Evolutionary conservation across 2,329 filamentous ascomycete species (phyloP), one percentile per base, ranked within the genome.

Genomic region (Fusarium ramigenum): DNA sequence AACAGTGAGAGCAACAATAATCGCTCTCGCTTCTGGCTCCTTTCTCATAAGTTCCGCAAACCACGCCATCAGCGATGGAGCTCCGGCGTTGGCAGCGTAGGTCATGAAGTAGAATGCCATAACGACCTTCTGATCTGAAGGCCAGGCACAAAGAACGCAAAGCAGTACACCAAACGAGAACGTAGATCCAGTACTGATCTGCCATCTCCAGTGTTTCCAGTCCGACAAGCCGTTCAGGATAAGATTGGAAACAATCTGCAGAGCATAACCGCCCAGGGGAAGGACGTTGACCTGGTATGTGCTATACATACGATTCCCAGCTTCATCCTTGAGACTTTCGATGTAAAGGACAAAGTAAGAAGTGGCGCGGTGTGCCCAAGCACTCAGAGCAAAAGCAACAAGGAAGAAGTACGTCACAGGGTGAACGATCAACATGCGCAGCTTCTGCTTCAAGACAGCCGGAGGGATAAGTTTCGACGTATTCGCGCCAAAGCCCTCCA

Each of bases 161-260:
- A 82, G 75, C 56, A 81, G 78, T 15, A 82, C 59, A 5, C 78
- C 77, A 28, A 82, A 77, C 12, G 75, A 72, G 1, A 75, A 71
- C 0, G 78, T 77, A 2, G 78, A 78, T 19, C 77, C 79, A 19
- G 79, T 74, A 47, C 79, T 80, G 32, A 83, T 77, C 64, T 83
- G 82, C 82, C 82, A 83, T 12, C 82, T 78, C 82, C 82, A 83
- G 30, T 77, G 78, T 67, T 82, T 83, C 78, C 78, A 79, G 61
- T 83, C 82, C 1, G 81, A 82, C 1, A 83, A 47, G 9, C 78
- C 79, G 56, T 83, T 83, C 18, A 83, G 69, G 2, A 76, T 76
- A 18, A 83, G 68, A 28, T 79, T 83, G 12, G 79, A 80, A 18
- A 82, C 67, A 16, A 83, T 83, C 60, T 82, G 79, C 30, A 81